Conservation (phyloP, 139 green algal genomes). For the Ettlia oleoabundans region DNA sequence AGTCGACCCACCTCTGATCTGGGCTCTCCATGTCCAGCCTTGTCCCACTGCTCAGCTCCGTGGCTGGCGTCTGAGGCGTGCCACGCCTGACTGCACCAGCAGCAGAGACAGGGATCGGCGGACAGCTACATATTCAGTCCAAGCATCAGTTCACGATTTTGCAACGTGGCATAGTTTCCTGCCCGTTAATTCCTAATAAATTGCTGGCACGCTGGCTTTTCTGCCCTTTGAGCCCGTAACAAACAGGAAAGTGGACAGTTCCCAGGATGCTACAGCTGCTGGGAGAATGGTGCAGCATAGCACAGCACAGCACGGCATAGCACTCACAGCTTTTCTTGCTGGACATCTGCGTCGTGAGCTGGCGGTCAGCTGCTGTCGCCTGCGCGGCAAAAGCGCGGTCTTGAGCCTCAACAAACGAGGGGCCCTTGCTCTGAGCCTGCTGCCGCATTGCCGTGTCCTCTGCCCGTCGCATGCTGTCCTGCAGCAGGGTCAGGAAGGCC, state of each 20-base stretch:
- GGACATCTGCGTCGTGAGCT: background rate
- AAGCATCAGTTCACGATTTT: background rate
- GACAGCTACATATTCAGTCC: background rate
- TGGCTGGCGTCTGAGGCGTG: background rate
- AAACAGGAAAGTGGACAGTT: too few relatives aligned
- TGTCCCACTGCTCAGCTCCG: background rate
- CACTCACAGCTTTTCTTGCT: slow-evolving; percentile 34
- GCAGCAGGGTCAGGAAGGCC: too few relatives aligned
- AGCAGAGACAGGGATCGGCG: background rate
- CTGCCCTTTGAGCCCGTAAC: too few relatives aligned
- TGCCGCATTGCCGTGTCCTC: background rate
- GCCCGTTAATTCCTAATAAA: too few relatives aligned
- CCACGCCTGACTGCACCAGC: slow-evolving; percentile 10
- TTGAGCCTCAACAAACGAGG: slow-evolving; percentile 15
- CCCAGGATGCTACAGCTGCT: background rate
- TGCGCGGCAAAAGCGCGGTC: slow-evolving; percentile 1
- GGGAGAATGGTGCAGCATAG: background rate
- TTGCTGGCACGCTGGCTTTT: too few relatives aligned
- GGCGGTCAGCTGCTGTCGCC: background rate
- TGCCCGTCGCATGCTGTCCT: slow-evolving; percentile 24
- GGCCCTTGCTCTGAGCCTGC: background rate
- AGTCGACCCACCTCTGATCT: too few relatives aligned
- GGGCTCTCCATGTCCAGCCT: slow-evolving; percentile 2
- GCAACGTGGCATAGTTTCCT: too few relatives aligned
- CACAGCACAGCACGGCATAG: background rate